These are phyloP conservation scores for Penicillium brevicompactum DNA, from an alignment of 2,329 filamentous ascomycete species.

Conservation along the genomic window DNA sequence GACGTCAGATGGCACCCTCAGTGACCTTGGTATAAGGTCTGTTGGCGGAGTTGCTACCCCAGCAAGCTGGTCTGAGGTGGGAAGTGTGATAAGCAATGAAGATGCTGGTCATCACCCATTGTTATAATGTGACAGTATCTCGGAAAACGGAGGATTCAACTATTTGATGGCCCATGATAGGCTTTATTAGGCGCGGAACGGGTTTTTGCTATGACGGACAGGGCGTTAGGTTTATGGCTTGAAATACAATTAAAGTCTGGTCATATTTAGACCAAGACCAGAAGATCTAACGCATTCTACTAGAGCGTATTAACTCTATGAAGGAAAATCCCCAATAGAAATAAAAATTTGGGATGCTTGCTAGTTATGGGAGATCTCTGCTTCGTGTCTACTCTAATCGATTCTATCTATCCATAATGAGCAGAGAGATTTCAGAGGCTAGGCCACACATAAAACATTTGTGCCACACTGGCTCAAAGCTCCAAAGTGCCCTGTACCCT, in stretches of 20 bases:
- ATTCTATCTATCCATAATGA: no score
- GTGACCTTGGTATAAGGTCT: conserved; percentile 37
- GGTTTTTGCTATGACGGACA: not conserved
- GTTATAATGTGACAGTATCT: conserved; percentile 12
- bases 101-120: conserved; percentile 34
- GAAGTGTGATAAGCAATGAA: conserved; percentile 46
- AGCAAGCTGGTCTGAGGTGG: conserved; percentile 48
- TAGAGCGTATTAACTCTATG: no score
- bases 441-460: no score
- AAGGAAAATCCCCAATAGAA: no score
- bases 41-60: conserved; percentile 39
- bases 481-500: conserved; percentile 11
- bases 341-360: no score
- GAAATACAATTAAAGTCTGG: no score
- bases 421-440: no score
- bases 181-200: not conserved
- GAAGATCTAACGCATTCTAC: no score
- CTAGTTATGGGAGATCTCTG: no score
- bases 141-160: not conserved
- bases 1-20: conserved; percentile 43
- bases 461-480: not conserved
- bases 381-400: no score
- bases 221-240: not conserved
- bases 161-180: not conserved
- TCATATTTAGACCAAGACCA: no score